Base-by-base conservation (phyloP, 148 eudicot genomes). In the Rhododendron molle region DNA sequence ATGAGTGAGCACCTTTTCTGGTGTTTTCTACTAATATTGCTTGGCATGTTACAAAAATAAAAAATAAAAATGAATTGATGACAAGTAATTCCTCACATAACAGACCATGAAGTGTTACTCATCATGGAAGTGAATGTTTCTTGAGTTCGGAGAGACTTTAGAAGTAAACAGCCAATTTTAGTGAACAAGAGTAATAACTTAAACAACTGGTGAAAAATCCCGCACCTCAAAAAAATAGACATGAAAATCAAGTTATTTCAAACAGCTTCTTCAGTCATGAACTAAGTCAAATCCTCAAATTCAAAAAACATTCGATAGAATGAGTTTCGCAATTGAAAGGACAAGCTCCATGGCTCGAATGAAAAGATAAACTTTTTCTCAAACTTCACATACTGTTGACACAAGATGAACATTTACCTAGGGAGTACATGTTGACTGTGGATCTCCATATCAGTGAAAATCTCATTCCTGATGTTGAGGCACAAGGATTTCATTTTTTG, bases 391-490 rank as follows among this genome's bases (percentile, higher is more conserved):
- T 38, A n/a, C 5, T 30, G 7, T 73, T 21, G 23, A 76, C 20
- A 34, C 12, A 23, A 79, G 58, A 69, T 43, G 73, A 74, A 56
- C 14, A 44, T 74, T 83, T 90, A 92, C 99, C 98, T 96, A 62
- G 99, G 99, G 76, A 96, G 97, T 89, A 95, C 90, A 87, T 95
- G 90, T 88, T 93, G 94, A 85, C 93, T 94, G 91, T 96, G 96
- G 88, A 96, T 94, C 84, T 96, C 95, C 36, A 94, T 96, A 85
- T 96, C 99, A 43, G 96, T 94, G 67, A 89, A 91, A 85, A 95
- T 95, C 87, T 96, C 99, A 87, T 92, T 94, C 44, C 94, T 88
- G 85, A 96, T 84, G 87, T 96, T 94, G 90, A 92, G 86, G 86
- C 99, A 95, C n/a, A 95, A 93, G 28, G 91, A 86, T 90, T 91